These are phyloP conservation scores for Falciphora oryzae DNA, from an alignment of 2,329 filamentous ascomycete genomes.

Conservation along the genomic window DNA sequence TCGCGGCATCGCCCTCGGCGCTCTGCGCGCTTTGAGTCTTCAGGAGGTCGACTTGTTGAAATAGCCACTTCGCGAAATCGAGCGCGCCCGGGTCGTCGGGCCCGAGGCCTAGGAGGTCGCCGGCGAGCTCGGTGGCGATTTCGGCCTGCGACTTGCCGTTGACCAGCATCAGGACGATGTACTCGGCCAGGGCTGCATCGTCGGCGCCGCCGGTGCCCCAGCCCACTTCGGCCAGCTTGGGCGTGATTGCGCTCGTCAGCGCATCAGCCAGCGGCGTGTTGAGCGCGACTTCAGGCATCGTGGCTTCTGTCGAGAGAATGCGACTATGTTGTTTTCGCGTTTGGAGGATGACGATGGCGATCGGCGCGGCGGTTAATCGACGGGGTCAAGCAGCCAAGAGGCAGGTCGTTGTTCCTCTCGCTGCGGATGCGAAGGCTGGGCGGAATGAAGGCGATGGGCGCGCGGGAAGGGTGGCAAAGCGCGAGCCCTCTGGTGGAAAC, in stretches of 20 bases:
- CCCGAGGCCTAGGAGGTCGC: constrained; percentile 75
- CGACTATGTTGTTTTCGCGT: neutral
- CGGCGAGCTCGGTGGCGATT: constrained; percentile 80
- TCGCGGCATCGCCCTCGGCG: constrained; percentile 22
- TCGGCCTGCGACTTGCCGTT: constrained; percentile 92
- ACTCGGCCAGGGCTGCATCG: constrained; percentile 84
- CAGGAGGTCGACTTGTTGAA: constrained; percentile 70
- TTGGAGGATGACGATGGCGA: neutral
- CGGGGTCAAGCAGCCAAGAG: too few relatives aligned
- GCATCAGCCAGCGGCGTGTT: constrained; percentile 81
- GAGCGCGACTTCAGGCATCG: constrained; percentile 71
- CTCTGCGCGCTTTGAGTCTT: constrained; percentile 56
- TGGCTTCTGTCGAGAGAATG: constrained; percentile 18
- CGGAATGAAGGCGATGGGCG: neutral
- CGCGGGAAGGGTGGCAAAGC: neutral
- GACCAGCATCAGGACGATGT: constrained; percentile 94
- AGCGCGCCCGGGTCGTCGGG: constrained; percentile 77
- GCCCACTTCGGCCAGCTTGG: constrained; percentile 86
- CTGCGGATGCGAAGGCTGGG: neutral
- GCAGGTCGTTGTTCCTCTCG: neutral
- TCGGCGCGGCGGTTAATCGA: neutral
- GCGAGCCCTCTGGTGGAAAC: neutral
- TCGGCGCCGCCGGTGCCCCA: constrained; percentile 77
- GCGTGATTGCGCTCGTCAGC: constrained; percentile 75
- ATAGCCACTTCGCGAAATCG: constrained; percentile 90